These are phyloP conservation scores for Chrysanthemum seticuspe DNA, from an alignment of 129 eudicot species.

Conservation along the genomic window DNA sequence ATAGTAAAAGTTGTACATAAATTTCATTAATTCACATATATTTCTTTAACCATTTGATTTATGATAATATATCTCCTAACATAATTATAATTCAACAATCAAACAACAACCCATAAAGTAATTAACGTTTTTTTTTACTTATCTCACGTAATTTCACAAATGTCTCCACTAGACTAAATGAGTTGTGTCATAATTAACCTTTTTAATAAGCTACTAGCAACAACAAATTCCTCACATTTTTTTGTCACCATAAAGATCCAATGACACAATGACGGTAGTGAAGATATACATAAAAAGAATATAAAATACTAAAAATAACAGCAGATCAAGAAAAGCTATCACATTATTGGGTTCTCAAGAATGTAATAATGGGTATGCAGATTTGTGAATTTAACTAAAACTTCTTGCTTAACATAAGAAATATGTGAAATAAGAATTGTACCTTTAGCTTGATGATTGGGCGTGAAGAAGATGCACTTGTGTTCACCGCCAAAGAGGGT, in stretches of 20 bases:
- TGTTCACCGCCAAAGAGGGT: conserved; percentile 32
- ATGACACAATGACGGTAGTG: conserved; percentile 11
- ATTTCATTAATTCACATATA: background rate
- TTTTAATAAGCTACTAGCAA: background rate
- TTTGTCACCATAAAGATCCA: conserved; percentile 21
- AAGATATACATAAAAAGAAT: background rate
- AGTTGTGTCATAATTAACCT: background rate
- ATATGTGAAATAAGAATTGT: conserved; percentile 5
- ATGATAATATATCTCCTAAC: background rate
- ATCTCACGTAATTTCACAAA: too few species aligned
- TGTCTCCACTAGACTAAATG: conserved; percentile 1
- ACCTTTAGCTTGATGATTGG: conserved; percentile 25
- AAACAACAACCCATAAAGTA: background rate
- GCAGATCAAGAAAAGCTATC: conserved; percentile 24
- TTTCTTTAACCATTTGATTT: conserved; percentile 1
- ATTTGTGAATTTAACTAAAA: conserved; percentile 23
- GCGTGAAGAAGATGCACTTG: conserved; percentile 1
- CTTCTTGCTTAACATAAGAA: conserved; percentile 23
- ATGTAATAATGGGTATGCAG: conserved; percentile 4
- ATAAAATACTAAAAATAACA: background rate
- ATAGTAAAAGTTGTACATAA: background rate
- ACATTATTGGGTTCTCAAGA: conserved; percentile 23
- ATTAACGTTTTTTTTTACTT: too few species aligned
- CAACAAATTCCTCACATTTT: conserved; percentile 9
- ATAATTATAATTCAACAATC: background rate